Evolutionary conservation across 2,329 filamentous ascomycete species (phyloP).

Genomic region (Venturia oleaginea): DNA sequence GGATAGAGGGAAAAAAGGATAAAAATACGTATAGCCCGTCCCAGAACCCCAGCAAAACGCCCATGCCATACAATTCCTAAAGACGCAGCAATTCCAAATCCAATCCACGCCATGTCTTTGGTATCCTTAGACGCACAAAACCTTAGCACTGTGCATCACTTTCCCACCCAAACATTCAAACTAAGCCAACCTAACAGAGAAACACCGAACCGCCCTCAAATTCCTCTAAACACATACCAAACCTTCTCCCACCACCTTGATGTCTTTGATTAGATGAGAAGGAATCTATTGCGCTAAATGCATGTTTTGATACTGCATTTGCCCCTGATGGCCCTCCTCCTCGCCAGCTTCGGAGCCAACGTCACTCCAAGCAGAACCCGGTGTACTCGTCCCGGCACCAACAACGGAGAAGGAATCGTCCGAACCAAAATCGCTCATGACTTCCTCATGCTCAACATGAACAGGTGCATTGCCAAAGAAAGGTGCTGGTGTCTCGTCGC

Average conservation of each 20-base stretch:
- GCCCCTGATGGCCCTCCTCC: constrained; percentile 18
- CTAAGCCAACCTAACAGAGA: not conserved
- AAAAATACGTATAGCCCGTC: not conserved
- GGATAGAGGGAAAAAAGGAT: too few species aligned
- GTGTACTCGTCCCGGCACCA: constrained; percentile 25
- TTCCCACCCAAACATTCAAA: not conserved
- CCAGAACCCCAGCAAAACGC: not conserved
- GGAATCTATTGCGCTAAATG: not conserved
- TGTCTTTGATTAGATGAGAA: too few species aligned
- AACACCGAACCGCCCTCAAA: not conserved
- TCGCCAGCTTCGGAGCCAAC: constrained; percentile 32
- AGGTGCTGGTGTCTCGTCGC: constrained; percentile 5
- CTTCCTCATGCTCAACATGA: constrained; percentile 23
- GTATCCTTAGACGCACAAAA: not conserved
- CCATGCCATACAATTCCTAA: not conserved
- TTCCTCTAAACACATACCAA: not conserved
- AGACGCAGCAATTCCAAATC: not conserved
- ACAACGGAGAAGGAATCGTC: constrained; percentile 20
- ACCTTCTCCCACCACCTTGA: not conserved
- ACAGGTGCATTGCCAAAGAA: not conserved
- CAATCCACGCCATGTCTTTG: not conserved
- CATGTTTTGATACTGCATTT: not conserved
- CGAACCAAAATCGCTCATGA: constrained; percentile 25
- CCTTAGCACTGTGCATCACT: not conserved
- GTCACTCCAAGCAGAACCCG: constrained; percentile 29